phyloP scores from a whole-genome alignment of 495 filamentous ascomycete genomes.

The Massariosphaeria phaeospora region DNA sequence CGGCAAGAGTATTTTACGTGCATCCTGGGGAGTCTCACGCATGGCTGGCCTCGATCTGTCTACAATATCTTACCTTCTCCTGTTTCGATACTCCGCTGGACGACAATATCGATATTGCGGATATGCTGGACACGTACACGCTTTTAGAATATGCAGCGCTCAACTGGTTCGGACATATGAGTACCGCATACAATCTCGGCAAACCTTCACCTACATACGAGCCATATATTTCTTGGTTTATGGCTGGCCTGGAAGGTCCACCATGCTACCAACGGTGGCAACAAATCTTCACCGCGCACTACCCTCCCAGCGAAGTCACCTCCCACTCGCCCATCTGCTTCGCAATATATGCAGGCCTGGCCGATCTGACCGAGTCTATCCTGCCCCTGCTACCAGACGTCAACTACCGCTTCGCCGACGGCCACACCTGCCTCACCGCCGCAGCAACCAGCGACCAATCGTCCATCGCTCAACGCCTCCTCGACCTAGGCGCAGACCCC shows the following conservation, averaged over 20 bases:
- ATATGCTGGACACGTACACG: background rate
- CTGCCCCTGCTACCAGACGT: background rate
- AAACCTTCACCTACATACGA: background rate
- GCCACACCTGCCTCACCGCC: background rate
- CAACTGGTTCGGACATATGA: conserved; percentile 5
- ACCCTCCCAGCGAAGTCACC: background rate
- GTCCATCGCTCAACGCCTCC: background rate
- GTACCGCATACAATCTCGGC: background rate
- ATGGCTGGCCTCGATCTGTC: background rate
- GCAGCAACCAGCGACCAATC: background rate
- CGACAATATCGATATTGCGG: no score
- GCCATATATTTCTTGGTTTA: background rate
- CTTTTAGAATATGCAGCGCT: background rate
- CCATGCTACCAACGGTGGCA: background rate
- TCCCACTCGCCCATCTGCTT: conserved; percentile 1
- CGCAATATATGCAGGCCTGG: background rate
- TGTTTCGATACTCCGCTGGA: background rate
- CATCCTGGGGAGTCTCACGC: background rate
- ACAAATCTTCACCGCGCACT: background rate
- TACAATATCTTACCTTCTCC: conserved; percentile 3
- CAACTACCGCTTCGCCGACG: background rate
- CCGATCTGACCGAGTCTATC: background rate
- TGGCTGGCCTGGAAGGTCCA: background rate
- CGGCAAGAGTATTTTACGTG: background rate
- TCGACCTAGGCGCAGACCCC: background rate